Evolutionary conservation across 306 rosid genomes (phyloP).

Genomic region (Pterocarpus macrocarpus): DNA sequence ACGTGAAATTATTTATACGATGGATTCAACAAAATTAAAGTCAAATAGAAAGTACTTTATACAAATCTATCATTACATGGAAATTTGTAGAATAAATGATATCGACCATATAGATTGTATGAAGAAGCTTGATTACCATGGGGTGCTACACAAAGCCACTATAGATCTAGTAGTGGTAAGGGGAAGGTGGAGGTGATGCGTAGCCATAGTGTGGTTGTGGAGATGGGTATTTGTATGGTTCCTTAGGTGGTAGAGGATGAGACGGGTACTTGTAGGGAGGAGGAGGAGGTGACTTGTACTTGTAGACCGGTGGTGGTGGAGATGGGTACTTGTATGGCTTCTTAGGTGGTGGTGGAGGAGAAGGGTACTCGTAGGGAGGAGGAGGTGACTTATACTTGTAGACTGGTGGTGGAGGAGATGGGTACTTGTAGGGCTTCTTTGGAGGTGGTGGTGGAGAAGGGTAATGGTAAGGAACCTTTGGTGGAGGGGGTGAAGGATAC

Average conservation of each 20-base stretch:
- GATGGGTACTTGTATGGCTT: conserved; percentile 27
- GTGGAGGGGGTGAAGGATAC: too few relatives aligned
- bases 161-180: conserved; percentile 69
- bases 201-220: conserved; percentile 30
- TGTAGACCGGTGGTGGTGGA: conserved; percentile 42
- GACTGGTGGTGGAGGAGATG: conserved; percentile 45
- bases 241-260: conserved; percentile 21
- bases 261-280: not conserved
- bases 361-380: not conserved
- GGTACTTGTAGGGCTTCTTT: conserved; percentile 20
- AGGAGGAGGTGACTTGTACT: conserved; percentile 27
- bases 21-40: too few relatives aligned
- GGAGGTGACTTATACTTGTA: conserved; percentile 34
- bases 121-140: conserved; percentile 48
- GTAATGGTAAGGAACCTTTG: not conserved
- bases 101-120: too few relatives aligned
- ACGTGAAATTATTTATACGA: too few relatives aligned
- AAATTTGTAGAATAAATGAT: too few relatives aligned
- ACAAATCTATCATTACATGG: too few relatives aligned
- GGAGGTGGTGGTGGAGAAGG: conserved; percentile 41
- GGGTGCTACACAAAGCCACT: not conserved
- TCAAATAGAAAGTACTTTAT: too few relatives aligned
- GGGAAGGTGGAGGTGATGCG: conserved; percentile 56
- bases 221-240: not conserved
- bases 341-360: not conserved